Evolutionary conservation across 805 yeast species (phyloP).

Genomic region (Starmerella potacharoeniae): DNA sequence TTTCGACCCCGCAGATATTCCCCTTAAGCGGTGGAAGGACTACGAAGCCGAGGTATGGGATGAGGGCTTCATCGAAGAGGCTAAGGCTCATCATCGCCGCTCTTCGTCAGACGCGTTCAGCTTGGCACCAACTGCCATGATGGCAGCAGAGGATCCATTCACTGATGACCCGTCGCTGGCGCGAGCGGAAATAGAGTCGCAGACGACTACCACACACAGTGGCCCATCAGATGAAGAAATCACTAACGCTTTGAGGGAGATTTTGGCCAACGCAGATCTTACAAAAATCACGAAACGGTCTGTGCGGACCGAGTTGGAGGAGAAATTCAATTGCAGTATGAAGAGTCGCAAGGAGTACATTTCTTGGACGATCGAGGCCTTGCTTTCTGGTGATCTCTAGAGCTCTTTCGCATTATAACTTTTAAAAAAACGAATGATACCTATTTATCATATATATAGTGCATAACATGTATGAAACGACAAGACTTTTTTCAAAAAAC

Average conservation of each 20-base stretch:
- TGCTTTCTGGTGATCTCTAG: slow-evolving; percentile 31
- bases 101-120: slow-evolving; percentile 11
- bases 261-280: slow-evolving; percentile 31
- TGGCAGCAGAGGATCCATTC: slow-evolving; percentile 8
- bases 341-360: slow-evolving; percentile 30
- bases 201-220: background rate
- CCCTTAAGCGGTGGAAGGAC: slow-evolving; percentile 48
- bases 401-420: background rate
- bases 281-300: slow-evolving; percentile 32
- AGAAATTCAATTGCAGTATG: slow-evolving; percentile 28
- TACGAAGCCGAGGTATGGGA: slow-evolving; percentile 42
- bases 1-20: slow-evolving; percentile 45
- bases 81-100: background rate
- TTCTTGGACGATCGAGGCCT: slow-evolving; percentile 32
- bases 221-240: slow-evolving; percentile 31
- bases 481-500: too few species aligned
- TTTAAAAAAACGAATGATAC: background rate
- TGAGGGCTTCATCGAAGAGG: background rate
- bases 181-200: background rate
- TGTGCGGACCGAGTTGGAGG: slow-evolving; percentile 30
- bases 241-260: slow-evolving; percentile 30
- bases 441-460: background rate
- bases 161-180: background rate
- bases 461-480: background rate
- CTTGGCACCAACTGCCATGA: slow-evolving; percentile 16